phyloP scores from a whole-genome alignment of 2,329 filamentous ascomycete genomes.

The Sporothrix schenckii region DNA sequence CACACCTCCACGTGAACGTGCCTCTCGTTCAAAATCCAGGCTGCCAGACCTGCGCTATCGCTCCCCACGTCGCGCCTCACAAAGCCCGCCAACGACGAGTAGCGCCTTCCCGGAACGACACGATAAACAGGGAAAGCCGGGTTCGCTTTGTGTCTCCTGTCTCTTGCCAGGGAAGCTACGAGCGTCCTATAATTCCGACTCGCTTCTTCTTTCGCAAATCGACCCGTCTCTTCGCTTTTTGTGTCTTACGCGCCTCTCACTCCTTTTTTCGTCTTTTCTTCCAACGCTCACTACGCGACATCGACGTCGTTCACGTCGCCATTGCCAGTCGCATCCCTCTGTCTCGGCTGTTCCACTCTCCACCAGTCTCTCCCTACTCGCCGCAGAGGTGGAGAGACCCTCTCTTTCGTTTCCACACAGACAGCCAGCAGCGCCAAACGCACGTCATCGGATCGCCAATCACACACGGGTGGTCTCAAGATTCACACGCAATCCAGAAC shows the following conservation, averaged over 20 bases:
- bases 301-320: neutral
- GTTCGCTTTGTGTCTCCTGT: slow-evolving; percentile 3
- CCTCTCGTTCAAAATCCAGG: neutral
- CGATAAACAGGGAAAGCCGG: slow-evolving; percentile 26
- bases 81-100: neutral
- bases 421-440: slow-evolving; percentile 22
- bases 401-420: neutral
- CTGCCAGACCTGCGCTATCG: neutral
- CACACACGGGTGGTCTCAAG: slow-evolving; percentile 12
- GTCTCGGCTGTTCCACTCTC: slow-evolving; percentile 1
- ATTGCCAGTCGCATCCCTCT: neutral
- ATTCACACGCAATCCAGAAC: neutral
- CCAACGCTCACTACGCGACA: neutral
- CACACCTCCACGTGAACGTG: slow-evolving; percentile 30
- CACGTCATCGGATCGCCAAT: slow-evolving; percentile 31
- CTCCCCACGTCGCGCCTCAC: slow-evolving; percentile 6
- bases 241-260: neutral
- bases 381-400: slow-evolving; percentile 25
- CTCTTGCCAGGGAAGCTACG: neutral
- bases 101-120: slow-evolving; percentile 26
- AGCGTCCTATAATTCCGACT: slow-evolving; percentile 3
- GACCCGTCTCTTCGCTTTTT: neutral
- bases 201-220: slow-evolving; percentile 9
- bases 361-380: neutral
- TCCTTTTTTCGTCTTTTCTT: neutral